These are phyloP conservation scores for Trichoderma arundinaceum DNA, from an alignment of 2,329 filamentous ascomycete species.

Conservation along the genomic window DNA sequence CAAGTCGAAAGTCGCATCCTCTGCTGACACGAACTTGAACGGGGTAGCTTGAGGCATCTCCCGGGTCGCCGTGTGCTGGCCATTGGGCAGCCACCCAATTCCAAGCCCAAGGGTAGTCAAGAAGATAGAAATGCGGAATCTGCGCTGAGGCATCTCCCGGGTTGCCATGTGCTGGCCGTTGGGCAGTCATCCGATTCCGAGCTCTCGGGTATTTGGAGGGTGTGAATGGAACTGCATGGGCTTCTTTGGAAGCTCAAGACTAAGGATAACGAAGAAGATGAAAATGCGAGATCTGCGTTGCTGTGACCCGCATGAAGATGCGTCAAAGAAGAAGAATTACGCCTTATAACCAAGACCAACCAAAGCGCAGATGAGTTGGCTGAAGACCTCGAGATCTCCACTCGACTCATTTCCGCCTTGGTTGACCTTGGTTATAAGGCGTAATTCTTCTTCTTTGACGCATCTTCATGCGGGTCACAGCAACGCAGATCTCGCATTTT, in stretches of 20 bases:
- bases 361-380: constrained; percentile 73
- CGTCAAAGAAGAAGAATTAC: constrained; percentile 69
- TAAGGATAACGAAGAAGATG: constrained; percentile 72
- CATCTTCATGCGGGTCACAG: constrained; percentile 70
- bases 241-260: constrained; percentile 58
- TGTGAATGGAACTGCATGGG: constrained; percentile 69
- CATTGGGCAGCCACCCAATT: constrained; percentile 66
- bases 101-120: no score
- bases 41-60: constrained; percentile 54
- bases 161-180: no score
- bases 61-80: constrained; percentile 63
- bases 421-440: constrained; percentile 80
- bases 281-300: constrained; percentile 73
- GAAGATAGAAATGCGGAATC: no score
- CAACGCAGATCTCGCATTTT: constrained; percentile 73
- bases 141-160: no score
- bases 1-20: constrained; percentile 63
- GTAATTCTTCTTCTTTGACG: constrained; percentile 69
- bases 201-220: constrained; percentile 43
- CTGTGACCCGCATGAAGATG: constrained; percentile 70
- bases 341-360: constrained; percentile 80
- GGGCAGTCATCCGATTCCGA: no score
- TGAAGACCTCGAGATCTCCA: constrained; percentile 60
- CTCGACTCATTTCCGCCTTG: constrained; percentile 73
- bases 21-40: constrained; percentile 62